These are phyloP conservation scores for Ambrosia trifida DNA, from an alignment of 129 eudicot genomes.

Conservation along the genomic window DNA sequence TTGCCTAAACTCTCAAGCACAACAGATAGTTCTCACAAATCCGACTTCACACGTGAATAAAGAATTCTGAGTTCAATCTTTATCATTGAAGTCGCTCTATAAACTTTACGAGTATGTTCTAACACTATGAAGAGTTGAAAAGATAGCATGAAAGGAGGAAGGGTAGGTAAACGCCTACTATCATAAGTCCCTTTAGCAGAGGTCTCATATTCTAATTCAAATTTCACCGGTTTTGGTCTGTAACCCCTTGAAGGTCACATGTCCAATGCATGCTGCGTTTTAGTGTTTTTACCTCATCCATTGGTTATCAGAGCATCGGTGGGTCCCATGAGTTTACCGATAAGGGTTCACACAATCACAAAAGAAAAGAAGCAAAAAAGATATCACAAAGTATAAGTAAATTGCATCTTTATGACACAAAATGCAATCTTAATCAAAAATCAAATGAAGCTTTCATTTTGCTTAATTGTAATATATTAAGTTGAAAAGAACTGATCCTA, in stretches of 20 bases:
- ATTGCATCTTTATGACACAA: conserved; percentile 18
- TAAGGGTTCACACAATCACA: neutral
- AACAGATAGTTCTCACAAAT: too few relatives aligned
- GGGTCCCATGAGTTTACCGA: neutral
- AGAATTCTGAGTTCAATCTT: too few relatives aligned
- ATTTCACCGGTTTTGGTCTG: neutral
- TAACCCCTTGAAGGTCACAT: conserved; percentile 1
- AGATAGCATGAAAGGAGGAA: too few relatives aligned
- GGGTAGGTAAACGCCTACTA: too few relatives aligned
- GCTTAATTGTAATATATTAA: neutral
- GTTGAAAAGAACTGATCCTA: conserved; percentile 23
- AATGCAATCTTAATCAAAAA: neutral
- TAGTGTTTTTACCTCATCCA: too few relatives aligned
- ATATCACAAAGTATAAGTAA: conserved; percentile 3
- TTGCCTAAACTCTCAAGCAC: too few relatives aligned
- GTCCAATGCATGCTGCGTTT: neutral
- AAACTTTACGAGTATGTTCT: too few relatives aligned
- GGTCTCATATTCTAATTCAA: neutral
- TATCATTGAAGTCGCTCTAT: too few relatives aligned
- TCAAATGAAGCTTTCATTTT: conserved; percentile 9
- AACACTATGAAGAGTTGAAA: too few relatives aligned
- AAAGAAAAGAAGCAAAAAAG: neutral
- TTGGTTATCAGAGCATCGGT: neutral
- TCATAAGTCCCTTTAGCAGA: neutral
- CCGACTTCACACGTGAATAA: too few relatives aligned